Evolutionary conservation across 2,329 filamentous ascomycete genomes (phyloP), one percentile per base, ranked within the genome.

Genomic region (Coniochaeta prunicola): DNA sequence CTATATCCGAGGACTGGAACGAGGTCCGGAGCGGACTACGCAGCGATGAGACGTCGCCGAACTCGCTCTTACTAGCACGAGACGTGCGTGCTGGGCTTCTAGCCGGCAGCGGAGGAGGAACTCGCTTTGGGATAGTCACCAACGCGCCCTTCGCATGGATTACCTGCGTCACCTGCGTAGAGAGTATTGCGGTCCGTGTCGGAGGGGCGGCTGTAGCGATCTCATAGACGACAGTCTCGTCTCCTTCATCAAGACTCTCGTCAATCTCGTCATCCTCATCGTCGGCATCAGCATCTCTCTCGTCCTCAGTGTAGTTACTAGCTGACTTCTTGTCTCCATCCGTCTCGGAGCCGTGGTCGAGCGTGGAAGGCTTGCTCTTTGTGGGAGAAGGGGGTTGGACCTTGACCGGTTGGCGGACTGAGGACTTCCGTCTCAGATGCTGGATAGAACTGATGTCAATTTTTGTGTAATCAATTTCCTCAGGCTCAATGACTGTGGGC

Each of bases 71-170:
- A 64, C 77, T 77, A 3, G 73, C 76, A 45, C 78, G 73, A 3
- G 82, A 84, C 24, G 73, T 69, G 78, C 90, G 64, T 71, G 86
- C 86, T 1, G 91, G 88, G 68, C 89, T 96, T 54, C 92, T 81
- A 3, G 84, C 80, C 1, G 92, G 92, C 13, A 96, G 80, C 9
- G 89, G 86, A 1, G 92, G 92, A 1, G 91, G 84, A 1, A 87
- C 74, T 36, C 91, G 83, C 74, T 93, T 96, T 13, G 90, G 86
- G 60, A 97, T 96, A 53, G 85, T 92, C 30, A 97, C 90, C 56
- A 97, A 78, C 56, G 88, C 88, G 26, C 91, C 90, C 68, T 90
- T 88, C 40, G 85, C 88, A 31, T 82, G 80, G 59, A 92, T 85
- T 58, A 85, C 81, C 58, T 88, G 85, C 3, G 89, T 84, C 58